phyloP scores from a whole-genome alignment of 345 rosid genomes.

The Acer yangbiense region DNA sequence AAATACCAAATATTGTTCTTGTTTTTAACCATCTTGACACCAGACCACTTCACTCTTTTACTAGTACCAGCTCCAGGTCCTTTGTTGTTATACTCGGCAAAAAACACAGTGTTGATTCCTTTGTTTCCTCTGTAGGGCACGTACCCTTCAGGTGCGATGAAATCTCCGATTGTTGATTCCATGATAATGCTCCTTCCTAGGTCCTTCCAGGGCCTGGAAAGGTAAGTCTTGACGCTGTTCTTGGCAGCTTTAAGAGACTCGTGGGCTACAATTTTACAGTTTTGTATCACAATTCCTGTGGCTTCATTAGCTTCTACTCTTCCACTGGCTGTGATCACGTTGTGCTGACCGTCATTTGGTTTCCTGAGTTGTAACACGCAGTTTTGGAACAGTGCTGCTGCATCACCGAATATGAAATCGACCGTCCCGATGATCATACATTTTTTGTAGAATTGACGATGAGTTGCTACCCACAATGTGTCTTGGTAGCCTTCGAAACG shows the following conservation, averaged over 20 bases:
- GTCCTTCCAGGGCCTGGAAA: conserved; percentile 79
- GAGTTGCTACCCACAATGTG: conserved; percentile 73
- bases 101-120: conserved; percentile 55
- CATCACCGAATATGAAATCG: conserved; percentile 92
- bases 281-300: conserved; percentile 79
- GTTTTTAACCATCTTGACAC: conserved; percentile 43
- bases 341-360: conserved; percentile 55
- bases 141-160: conserved; percentile 81
- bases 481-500: conserved; percentile 79
- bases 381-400: conserved; percentile 76
- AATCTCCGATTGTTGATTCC: conserved; percentile 66
- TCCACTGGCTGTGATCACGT: conserved; percentile 71
- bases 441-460: conserved; percentile 77
- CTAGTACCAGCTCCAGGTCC: conserved; percentile 55
- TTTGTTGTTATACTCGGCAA: conserved; percentile 67
- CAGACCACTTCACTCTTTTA: conserved; percentile 75
- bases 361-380: conserved; percentile 60
- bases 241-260: conserved; percentile 43
- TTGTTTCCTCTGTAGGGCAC: conserved; percentile 55
- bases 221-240: conserved; percentile 51
- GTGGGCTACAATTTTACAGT: conserved; percentile 55
- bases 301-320: conserved; percentile 57
- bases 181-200: conserved; percentile 70
- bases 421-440: conserved; percentile 72
- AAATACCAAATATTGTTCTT: conserved; percentile 55